Conservation (phyloP, 2,329 filamentous ascomycete species). For the Colletotrichum limetticola region DNA sequence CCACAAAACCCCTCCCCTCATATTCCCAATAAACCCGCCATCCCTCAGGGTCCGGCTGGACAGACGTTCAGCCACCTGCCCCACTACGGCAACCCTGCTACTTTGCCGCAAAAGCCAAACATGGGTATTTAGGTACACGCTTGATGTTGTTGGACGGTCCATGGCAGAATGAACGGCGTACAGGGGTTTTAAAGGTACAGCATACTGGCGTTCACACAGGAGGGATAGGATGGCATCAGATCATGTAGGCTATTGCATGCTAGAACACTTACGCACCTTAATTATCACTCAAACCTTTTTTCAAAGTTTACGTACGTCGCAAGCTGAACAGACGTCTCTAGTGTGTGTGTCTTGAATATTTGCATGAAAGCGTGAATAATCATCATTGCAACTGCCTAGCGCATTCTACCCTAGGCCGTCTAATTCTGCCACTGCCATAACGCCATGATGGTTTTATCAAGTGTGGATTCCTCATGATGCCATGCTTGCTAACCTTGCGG, state of each 20-base stretch:
- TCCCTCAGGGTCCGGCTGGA: slow-evolving; percentile 51
- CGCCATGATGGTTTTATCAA: slow-evolving; percentile 37
- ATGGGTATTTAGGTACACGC: slow-evolving; percentile 44
- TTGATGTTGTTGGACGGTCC: slow-evolving; percentile 24
- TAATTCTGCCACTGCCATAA: slow-evolving; percentile 38
- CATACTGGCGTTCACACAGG: slow-evolving; percentile 32
- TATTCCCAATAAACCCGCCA: slow-evolving; percentile 58
- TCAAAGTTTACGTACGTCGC: background rate
- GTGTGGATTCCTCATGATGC: slow-evolving; percentile 34
- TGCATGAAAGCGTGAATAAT: slow-evolving; percentile 36
- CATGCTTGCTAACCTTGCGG: slow-evolving; percentile 35
- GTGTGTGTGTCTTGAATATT: background rate
- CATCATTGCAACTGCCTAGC: slow-evolving; percentile 35
- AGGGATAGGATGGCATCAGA: slow-evolving; percentile 33
- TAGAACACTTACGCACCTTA: slow-evolving; percentile 35
- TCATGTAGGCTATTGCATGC: slow-evolving; percentile 34
- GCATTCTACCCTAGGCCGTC: slow-evolving; percentile 35
- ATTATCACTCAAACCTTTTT: slow-evolving; percentile 30
- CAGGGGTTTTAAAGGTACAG: slow-evolving; percentile 27
- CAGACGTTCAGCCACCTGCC: slow-evolving; percentile 65
- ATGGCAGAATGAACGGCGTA: slow-evolving; percentile 33
- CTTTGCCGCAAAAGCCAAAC: slow-evolving; percentile 68
- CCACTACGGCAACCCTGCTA: slow-evolving; percentile 69
- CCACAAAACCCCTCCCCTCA: slow-evolving; percentile 54
- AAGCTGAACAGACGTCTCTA: background rate